phyloP scores from a whole-genome alignment of 2,329 filamentous ascomycete genomes.

The Claviceps cyperi region DNA sequence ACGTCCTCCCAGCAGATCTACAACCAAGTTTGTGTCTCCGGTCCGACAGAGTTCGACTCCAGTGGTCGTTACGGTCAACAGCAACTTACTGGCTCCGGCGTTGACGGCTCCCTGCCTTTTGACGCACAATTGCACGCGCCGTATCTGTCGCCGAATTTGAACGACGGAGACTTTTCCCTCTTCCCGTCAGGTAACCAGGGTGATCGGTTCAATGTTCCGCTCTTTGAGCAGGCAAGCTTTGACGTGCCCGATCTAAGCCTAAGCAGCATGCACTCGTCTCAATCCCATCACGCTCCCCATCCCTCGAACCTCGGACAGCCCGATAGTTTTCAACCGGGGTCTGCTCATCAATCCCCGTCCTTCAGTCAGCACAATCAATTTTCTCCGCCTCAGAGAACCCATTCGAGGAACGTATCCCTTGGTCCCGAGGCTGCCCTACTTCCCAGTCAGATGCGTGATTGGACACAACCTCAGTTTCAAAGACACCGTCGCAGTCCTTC shows the following conservation, averaged over 20 bases:
- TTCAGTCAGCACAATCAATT: slow-evolving; percentile 44
- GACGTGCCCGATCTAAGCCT: slow-evolving; percentile 33
- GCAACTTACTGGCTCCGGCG: slow-evolving; percentile 15
- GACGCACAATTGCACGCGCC: slow-evolving; percentile 21
- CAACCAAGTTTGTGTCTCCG: slow-evolving; percentile 18
- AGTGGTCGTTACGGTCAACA: slow-evolving; percentile 31
- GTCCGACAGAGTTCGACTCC: slow-evolving; percentile 25
- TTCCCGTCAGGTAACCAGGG: slow-evolving; percentile 41
- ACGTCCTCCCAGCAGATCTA: slow-evolving; percentile 16
- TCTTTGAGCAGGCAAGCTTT: slow-evolving; percentile 38
- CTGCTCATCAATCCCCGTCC: slow-evolving; percentile 41
- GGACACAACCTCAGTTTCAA: slow-evolving; percentile 51
- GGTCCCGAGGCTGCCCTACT: slow-evolving; percentile 43
- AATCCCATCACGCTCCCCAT: slow-evolving; percentile 41
- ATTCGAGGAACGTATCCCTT: slow-evolving; percentile 42
- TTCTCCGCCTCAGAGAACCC: slow-evolving; percentile 31
- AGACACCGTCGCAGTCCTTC: slow-evolving; percentile 74
- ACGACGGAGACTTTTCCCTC: slow-evolving; percentile 46
- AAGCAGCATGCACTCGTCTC: slow-evolving; percentile 39
- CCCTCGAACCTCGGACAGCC: slow-evolving; percentile 40
- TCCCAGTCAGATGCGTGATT: slow-evolving; percentile 36
- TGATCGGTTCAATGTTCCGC: slow-evolving; percentile 46
- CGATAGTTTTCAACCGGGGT: slow-evolving; percentile 30
- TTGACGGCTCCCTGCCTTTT: slow-evolving; percentile 26
- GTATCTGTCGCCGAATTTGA: slow-evolving; percentile 37